Evolutionary conservation across 768 basidiomycete genomes (phyloP), one percentile per base, ranked within the genome.

Genomic region (Serendipita sp.): DNA sequence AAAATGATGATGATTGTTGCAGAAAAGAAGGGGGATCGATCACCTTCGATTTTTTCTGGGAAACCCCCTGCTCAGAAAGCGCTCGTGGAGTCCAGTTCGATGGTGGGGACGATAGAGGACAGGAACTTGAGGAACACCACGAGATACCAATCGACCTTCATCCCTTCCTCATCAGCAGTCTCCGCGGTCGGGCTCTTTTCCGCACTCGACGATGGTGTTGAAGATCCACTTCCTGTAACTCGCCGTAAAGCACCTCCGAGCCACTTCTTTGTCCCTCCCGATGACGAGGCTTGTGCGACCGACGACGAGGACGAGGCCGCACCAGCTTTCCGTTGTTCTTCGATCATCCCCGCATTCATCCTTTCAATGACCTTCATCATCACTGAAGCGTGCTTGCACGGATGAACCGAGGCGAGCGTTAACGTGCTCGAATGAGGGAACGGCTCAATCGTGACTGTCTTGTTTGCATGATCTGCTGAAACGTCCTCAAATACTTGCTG

Each of bases 321-420:
- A 65, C 81, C 81, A 64, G 82, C 79, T 16, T 84, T 83, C 20
- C 89, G 79, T 72, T 92, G 89, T 71, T 89, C 85, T 64, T 85
- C 89, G 62, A 87, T 79, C 28, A 92, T 86, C 65, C 84, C 84
- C 67, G 81, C 82, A 74, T 98, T 96, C 93, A 98, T 97, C 63
- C 95, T 82, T 73, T 98, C 95, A 70, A 98, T 97, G 65, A 98
- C 91, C 72, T 97, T 98, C 81, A 96, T 97, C 96, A 99, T 99
- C 63, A 99, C 96, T 72, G 86, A 90, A 0, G 93, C 89, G 72
- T 99, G 95, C 71, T 96, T 97, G 81, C 95, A 99, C 1, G 95
- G 95, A 72, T 99, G 95, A 11, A 99, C 95, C 0, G 88, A 92
- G 0, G 94, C 96, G 0, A 86, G 84, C 70, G 90, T 86, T 50